Percentiles rank a stretch among this genome's conserved stretches.
phyloP scores from a whole-genome alignment of 768 basidiomycete species.

The Daedaleopsis sinensis region DNA sequence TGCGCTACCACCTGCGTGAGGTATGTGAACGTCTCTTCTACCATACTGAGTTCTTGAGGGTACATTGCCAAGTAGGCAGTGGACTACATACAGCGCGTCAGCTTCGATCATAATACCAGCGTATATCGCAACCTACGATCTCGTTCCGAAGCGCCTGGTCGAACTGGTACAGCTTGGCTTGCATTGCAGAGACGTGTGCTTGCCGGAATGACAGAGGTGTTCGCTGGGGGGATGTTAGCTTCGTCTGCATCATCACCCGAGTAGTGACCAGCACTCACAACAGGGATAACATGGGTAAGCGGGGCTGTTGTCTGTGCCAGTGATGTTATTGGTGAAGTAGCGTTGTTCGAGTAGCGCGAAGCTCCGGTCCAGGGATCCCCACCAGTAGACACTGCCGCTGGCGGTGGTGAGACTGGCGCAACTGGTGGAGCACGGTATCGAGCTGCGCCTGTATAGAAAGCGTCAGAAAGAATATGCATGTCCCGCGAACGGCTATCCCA shows the following conservation, averaged over 20 bases:
- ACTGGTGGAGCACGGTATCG: conserved; percentile 32
- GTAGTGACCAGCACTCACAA: conserved; percentile 18
- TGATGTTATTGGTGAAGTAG: conserved; percentile 36
- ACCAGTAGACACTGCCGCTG: conserved; percentile 39
- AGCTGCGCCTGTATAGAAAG: conserved; percentile 31
- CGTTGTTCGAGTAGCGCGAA: conserved; percentile 53
- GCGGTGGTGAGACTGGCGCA: conserved; percentile 28
- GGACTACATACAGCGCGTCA: conserved; percentile 45
- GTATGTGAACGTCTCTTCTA: conserved; percentile 68
- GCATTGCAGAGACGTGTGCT: conserved; percentile 79
- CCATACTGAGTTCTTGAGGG: conserved; percentile 56
- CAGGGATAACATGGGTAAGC: conserved; percentile 22
- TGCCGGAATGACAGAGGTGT: conserved; percentile 81
- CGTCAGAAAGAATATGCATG: background rate
- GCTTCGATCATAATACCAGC: background rate
- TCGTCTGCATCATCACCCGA: background rate
- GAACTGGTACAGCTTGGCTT: conserved; percentile 75
- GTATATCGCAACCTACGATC: conserved; percentile 51
- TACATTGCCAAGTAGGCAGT: conserved; percentile 73
- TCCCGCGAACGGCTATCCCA: conserved; percentile 24
- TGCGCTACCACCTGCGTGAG: conserved; percentile 53
- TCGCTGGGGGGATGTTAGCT: conserved; percentile 42
- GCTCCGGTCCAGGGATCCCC: conserved; percentile 77
- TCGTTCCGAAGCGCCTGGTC: conserved; percentile 68
- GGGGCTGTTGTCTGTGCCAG: conserved; percentile 42